Percentiles rank a stretch among this genome's conserved stretches.
phyloP scores from a whole-genome alignment of 2,329 filamentous ascomycete species.

The Alternaria infectoria region DNA sequence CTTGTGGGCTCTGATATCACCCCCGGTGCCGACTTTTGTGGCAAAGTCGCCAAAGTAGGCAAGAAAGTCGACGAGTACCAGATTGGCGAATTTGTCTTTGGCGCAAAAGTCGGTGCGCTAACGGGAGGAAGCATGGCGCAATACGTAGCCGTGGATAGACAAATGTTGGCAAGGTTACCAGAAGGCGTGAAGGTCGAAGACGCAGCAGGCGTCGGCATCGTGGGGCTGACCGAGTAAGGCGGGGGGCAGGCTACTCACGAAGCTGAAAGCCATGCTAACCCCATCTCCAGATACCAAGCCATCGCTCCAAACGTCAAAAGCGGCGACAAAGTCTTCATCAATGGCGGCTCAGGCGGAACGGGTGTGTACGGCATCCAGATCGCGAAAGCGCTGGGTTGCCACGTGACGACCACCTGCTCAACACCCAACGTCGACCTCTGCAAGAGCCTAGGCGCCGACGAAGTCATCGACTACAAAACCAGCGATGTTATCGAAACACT shows the following conservation, averaged over 20 bases:
- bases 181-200: slow-evolving; percentile 39
- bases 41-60: slow-evolving; percentile 52
- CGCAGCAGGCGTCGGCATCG: slow-evolving; percentile 46
- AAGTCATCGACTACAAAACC: slow-evolving; percentile 66
- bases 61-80: slow-evolving; percentile 34
- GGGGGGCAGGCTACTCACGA: not conserved
- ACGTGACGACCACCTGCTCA: slow-evolving; percentile 67
- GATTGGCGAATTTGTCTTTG: slow-evolving; percentile 51
- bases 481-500: slow-evolving; percentile 57
- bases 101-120: slow-evolving; percentile 37
- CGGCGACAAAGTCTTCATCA: slow-evolving; percentile 65
- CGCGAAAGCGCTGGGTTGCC: slow-evolving; percentile 65
- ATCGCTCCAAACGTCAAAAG: slow-evolving; percentile 46
- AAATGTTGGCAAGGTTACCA: slow-evolving; percentile 30
- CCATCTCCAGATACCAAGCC: slow-evolving; percentile 32
- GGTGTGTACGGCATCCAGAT: slow-evolving; percentile 69
- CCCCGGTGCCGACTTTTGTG: slow-evolving; percentile 60
- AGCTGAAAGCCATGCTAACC: not conserved
- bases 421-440: slow-evolving; percentile 63
- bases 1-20: slow-evolving; percentile 47
- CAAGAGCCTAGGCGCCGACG: slow-evolving; percentile 66
- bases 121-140: slow-evolving; percentile 48
- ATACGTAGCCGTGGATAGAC: slow-evolving; percentile 39
- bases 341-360: slow-evolving; percentile 68
- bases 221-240: slow-evolving; percentile 47